phyloP scores from a whole-genome alignment of 805 yeast genomes.

The Kodamaea neixiangensis region DNA sequence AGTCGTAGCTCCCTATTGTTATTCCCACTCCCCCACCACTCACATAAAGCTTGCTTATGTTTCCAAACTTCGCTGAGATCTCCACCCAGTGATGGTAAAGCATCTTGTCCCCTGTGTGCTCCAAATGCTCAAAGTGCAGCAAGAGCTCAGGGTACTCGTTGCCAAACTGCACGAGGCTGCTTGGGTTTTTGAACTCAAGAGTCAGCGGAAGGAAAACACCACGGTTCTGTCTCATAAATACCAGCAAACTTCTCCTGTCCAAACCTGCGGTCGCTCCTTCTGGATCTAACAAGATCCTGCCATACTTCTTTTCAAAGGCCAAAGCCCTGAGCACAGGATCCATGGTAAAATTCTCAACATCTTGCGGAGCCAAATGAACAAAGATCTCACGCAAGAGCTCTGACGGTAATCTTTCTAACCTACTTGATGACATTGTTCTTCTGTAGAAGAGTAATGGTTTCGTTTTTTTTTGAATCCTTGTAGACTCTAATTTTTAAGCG shows the following conservation, averaged over 20 bases:
- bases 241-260: conserved; percentile 3
- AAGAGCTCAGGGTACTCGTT: conserved; percentile 6
- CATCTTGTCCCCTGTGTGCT: conserved; percentile 7
- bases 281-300: conserved; percentile 6
- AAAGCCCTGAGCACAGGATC: conserved; percentile 1
- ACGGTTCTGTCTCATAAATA: conserved; percentile 4
- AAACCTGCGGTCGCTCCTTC: not conserved
- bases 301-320: conserved; percentile 4
- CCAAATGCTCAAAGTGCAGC: conserved; percentile 8
- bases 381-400: not conserved
- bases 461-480: not conserved
- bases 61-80: conserved; percentile 6
- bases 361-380: conserved; percentile 4
- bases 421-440: conserved; percentile 1
- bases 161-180: conserved; percentile 3
- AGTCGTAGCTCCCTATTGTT: conserved; percentile 7
- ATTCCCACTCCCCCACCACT: conserved; percentile 5
- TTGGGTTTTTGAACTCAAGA: conserved; percentile 7
- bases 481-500: not conserved
- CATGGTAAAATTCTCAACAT: conserved; percentile 4
- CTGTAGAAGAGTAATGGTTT: not conserved
- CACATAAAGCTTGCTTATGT: conserved; percentile 4
- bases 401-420: conserved; percentile 6
- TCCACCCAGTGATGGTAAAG: conserved; percentile 4
- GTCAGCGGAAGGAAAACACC: conserved; percentile 7